A percentile compares a stretch with the other conserved stretches of the same genome.
Evolutionary conservation across 78 protist species (phyloP).

Genomic region (Dictyostelium citrinum): DNA sequence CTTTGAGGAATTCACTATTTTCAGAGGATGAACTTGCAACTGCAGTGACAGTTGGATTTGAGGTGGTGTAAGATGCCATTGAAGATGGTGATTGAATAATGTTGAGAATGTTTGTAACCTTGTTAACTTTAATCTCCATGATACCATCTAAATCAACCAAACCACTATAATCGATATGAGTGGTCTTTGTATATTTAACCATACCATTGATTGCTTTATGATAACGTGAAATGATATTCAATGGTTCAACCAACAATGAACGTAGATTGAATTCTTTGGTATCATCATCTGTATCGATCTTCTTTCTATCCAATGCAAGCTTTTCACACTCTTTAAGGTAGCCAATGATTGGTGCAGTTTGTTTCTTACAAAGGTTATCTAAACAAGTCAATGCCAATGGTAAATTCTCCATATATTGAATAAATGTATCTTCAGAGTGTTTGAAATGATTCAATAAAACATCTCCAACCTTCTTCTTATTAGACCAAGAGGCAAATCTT

Average conservation of each 20-base stretch:
- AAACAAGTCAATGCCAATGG: constrained; percentile 10
- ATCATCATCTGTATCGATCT: constrained; percentile 51
- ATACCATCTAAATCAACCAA: constrained; percentile 28
- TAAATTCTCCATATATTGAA: constrained; percentile 27
- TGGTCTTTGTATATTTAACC: constrained; percentile 66
- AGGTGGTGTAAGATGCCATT: neutral
- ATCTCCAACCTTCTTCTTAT: constrained; percentile 47
- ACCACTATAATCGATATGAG: constrained; percentile 40
- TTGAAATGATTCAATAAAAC: constrained; percentile 45
- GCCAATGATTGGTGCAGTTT: neutral
- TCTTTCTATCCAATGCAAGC: constrained; percentile 17
- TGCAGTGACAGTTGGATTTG: neutral
- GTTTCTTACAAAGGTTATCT: constrained; percentile 31
- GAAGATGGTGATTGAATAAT: neutral
- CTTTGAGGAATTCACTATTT: constrained; percentile 33
- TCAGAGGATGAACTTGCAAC: neutral
- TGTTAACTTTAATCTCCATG: constrained; percentile 26
- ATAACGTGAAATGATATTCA: constrained; percentile 18
- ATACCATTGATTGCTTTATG: constrained; percentile 50
- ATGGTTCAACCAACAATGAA: constrained; percentile 27
- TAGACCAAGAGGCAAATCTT: constrained; percentile 5
- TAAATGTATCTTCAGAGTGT: constrained; percentile 16
- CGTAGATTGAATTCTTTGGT: constrained; percentile 28
- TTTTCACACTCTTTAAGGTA: constrained; percentile 53
- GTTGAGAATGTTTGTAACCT: neutral